Percentiles rank a stretch among this genome's conserved stretches.
Conservation (phyloP, 208 protist species). For the Wallacemonas sp. region DNA sequence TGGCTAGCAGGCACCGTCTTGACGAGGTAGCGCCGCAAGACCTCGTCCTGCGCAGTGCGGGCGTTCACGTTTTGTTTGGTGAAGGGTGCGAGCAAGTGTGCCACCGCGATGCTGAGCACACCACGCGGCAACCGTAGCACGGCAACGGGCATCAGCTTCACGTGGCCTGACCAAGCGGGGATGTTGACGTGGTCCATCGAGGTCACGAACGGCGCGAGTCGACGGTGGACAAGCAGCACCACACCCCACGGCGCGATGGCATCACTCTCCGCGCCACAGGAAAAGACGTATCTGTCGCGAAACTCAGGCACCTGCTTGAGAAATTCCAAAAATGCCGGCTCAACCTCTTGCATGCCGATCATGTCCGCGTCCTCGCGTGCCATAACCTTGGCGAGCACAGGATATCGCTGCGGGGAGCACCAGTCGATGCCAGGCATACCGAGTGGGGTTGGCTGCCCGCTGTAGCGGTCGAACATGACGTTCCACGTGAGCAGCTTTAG, state of each 20-base stretch:
- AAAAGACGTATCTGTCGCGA: conserved; percentile 74
- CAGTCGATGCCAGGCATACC: conserved; percentile 92
- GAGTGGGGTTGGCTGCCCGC: conserved; percentile 82
- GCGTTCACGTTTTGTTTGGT: conserved; percentile 68
- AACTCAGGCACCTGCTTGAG: conserved; percentile 74
- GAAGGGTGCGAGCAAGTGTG: conserved; percentile 86
- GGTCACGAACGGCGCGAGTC: conserved; percentile 37
- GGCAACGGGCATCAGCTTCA: conserved; percentile 83
- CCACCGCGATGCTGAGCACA: conserved; percentile 44
- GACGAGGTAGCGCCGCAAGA: conserved; percentile 55
- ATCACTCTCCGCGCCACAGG: conserved; percentile 50
- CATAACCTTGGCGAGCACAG: conserved; percentile 78
- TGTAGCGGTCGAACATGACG: conserved; percentile 93
- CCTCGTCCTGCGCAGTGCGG: conserved; percentile 72
- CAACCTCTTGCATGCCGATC: conserved; percentile 91
- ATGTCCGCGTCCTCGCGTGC: conserved; percentile 79
- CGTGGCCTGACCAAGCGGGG: conserved; percentile 83
- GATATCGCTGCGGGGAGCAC: conserved; percentile 87
- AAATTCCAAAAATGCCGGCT: conserved; percentile 72
- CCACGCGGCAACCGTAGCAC: conserved; percentile 38
- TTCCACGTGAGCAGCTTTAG: conserved; percentile 89
- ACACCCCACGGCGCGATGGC: conserved; percentile 83
- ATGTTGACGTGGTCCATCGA: conserved; percentile 77
- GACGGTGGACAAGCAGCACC: conserved; percentile 72
- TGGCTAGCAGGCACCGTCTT: conserved; percentile 33